Percentiles rank a stretch among this genome's conserved stretches.
Evolutionary conservation across 345 rosid genomes (phyloP).

Genomic region (Kandelia obovata): DNA sequence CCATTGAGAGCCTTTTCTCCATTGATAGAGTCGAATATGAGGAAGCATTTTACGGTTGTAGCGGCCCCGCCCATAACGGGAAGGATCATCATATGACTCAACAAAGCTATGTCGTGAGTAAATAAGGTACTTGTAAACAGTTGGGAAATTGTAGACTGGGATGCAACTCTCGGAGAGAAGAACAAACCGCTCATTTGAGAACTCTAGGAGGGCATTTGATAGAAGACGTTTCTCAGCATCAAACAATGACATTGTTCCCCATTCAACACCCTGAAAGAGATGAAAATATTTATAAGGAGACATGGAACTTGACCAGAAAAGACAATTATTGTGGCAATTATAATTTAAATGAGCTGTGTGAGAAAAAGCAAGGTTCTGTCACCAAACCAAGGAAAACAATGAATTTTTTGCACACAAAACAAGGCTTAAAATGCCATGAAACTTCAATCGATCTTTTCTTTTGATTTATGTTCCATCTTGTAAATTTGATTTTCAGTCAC

Average conservation of each 20-base stretch:
- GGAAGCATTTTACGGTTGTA: constrained; percentile 87
- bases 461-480: too few species aligned
- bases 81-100: constrained; percentile 82
- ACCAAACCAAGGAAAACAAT: background rate
- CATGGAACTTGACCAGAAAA: background rate
- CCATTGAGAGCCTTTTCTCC: constrained; percentile 98
- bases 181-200: constrained; percentile 78
- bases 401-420: background rate
- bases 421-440: background rate
- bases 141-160: constrained; percentile 75
- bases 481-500: too few species aligned
- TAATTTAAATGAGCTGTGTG: too few species aligned
- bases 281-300: background rate
- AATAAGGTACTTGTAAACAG: constrained; percentile 69
- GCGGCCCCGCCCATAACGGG: constrained; percentile 91
- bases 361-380: background rate
- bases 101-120: constrained; percentile 71
- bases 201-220: constrained; percentile 82
- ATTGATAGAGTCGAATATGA: constrained; percentile 62
- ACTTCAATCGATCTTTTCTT: background rate
- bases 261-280: constrained; percentile 58
- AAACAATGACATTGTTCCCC: constrained; percentile 69
- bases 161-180: constrained; percentile 97
- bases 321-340: background rate
- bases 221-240: constrained; percentile 93